Conservation (phyloP, 164 flowering plant genomes). For the Vitis rupestris region DNA sequence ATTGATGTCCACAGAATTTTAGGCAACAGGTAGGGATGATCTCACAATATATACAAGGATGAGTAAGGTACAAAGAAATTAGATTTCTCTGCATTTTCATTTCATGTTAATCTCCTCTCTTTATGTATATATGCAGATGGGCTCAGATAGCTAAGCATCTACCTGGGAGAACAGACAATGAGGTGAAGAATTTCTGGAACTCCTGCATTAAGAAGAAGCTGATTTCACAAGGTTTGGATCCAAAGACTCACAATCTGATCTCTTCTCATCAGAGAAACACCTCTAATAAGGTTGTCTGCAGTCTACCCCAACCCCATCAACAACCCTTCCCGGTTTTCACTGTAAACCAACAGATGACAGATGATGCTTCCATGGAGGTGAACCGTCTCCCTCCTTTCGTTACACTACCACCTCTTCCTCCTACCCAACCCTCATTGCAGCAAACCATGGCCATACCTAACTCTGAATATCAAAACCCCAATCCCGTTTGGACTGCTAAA, state of each 20-base stretch:
- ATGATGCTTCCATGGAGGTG: slow-evolving; percentile 1
- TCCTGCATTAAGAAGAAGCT: slow-evolving; percentile 75
- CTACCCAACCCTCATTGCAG: slow-evolving; percentile 4
- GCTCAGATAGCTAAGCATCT: slow-evolving; percentile 70
- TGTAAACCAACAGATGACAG: neutral
- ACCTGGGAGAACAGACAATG: slow-evolving; percentile 71
- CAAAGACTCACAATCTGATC: slow-evolving; percentile 53
- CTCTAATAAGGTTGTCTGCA: slow-evolving; percentile 11
- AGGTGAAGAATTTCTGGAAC: slow-evolving; percentile 73
- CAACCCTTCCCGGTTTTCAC: slow-evolving; percentile 9
- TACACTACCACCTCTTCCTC: slow-evolving; percentile 13
- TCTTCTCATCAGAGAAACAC: slow-evolving; percentile 21
- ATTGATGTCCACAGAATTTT: slow-evolving; percentile 33
- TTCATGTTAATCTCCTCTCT: neutral
- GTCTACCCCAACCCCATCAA: neutral
- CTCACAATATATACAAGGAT: neutral
- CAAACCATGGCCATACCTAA: slow-evolving; percentile 10
- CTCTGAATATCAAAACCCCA: slow-evolving; percentile 20
- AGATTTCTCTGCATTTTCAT: slow-evolving; percentile 3
- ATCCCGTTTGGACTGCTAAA: slow-evolving; percentile 17
- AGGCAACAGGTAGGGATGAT: slow-evolving; percentile 28
- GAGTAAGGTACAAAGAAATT: too few species aligned
- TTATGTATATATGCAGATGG: slow-evolving; percentile 36
- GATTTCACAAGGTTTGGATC: slow-evolving; percentile 62
- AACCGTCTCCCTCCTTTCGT: slow-evolving; percentile 8